phyloP scores from a whole-genome alignment of 83 land plant species.

The Picea engelmannii region DNA sequence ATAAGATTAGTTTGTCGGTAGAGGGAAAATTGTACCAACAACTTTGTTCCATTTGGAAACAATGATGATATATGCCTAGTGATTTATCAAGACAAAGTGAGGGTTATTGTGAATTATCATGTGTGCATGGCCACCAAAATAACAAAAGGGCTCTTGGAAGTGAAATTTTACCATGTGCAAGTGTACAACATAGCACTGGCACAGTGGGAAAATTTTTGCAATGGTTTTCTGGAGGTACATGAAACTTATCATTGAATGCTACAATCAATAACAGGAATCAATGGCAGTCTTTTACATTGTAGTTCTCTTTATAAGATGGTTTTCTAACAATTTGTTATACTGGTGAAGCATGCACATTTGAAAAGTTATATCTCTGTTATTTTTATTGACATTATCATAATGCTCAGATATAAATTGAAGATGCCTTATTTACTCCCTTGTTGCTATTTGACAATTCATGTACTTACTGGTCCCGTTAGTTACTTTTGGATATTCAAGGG shows the following conservation, averaged over 20 bases:
- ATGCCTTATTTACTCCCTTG: not conserved
- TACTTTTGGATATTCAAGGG: not conserved
- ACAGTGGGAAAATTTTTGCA: not conserved
- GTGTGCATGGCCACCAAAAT: not conserved
- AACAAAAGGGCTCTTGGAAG: not conserved
- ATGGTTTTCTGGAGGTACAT: not conserved
- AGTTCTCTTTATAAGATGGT: not conserved
- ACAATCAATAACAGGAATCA: not conserved
- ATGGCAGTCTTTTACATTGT: not conserved
- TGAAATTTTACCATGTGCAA: not conserved
- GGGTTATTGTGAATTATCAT: not conserved
- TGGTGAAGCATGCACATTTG: not conserved
- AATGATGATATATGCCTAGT: not conserved
- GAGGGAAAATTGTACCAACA: not conserved
- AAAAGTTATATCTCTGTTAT: not conserved
- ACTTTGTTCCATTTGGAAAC: not conserved
- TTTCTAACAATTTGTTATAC: not conserved
- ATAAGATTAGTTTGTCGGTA: not conserved
- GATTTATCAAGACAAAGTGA: not conserved
- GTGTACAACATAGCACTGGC: not conserved
- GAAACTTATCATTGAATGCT: slow-evolving; percentile 1
- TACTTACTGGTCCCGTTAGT: no score
- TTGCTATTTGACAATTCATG: not conserved
- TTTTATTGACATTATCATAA: not conserved
- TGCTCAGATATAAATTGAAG: not conserved